These are phyloP conservation scores for Euclidium syriacum DNA, from an alignment of 345 rosid species.

Conservation along the genomic window DNA sequence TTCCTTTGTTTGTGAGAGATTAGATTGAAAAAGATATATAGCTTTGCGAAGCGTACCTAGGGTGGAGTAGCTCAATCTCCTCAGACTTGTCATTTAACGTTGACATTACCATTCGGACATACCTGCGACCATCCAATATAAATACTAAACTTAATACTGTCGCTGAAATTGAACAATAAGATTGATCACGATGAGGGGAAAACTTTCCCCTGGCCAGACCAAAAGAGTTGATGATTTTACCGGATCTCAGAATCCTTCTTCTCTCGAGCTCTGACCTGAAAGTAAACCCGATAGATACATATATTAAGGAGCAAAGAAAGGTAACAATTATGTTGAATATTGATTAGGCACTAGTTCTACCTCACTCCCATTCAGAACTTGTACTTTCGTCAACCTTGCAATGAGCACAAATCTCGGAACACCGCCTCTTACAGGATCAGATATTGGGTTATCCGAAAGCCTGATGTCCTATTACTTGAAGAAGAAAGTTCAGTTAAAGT, in stretches of 20 bases:
- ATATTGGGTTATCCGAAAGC: slow-evolving; percentile 82
- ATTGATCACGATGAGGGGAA: background rate
- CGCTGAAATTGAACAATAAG: background rate
- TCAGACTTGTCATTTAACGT: slow-evolving; percentile 43
- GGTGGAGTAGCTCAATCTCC: slow-evolving; percentile 58
- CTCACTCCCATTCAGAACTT: slow-evolving; percentile 95
- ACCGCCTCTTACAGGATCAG: slow-evolving; percentile 75
- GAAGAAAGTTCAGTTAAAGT: slow-evolving; percentile 3
- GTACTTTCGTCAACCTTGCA: slow-evolving; percentile 72
- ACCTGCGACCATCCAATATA: slow-evolving; percentile 40
- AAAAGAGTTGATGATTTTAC: slow-evolving; percentile 31
- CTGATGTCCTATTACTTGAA: slow-evolving; percentile 59
- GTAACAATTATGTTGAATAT: background rate
- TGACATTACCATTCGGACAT: slow-evolving; percentile 76
- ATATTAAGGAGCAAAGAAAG: slow-evolving; percentile 6
- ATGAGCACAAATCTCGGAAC: slow-evolving; percentile 71
- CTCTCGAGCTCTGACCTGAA: slow-evolving; percentile 74
- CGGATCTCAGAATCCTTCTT: slow-evolving; percentile 97
- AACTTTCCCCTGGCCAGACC: background rate
- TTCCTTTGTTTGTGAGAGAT: background rate
- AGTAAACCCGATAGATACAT: slow-evolving; percentile 9
- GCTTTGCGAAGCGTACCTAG: slow-evolving; percentile 47
- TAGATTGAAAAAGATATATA: background rate
- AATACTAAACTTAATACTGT: background rate
- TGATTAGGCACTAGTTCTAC: slow-evolving; percentile 37